A percentile compares a stretch with the other conserved stretches of the same genome.
phyloP scores from a whole-genome alignment of 345 rosid genomes.

The Hibiscus tridactylites region DNA sequence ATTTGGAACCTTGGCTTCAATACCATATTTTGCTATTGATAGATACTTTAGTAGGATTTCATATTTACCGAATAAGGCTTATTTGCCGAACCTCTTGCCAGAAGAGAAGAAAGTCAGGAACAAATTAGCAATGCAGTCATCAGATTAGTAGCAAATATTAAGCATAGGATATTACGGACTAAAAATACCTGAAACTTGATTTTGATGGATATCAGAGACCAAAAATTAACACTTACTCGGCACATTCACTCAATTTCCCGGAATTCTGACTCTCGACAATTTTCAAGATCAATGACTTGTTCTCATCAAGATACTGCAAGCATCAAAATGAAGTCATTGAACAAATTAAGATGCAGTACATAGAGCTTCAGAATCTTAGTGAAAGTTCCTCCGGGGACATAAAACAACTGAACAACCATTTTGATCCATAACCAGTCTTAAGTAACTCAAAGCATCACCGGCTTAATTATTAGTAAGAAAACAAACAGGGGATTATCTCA shows the following conservation, averaged over 20 bases:
- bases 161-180: neutral
- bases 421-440: neutral
- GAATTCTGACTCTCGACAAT: slow-evolving; percentile 98
- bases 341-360: neutral
- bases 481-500: neutral
- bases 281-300: slow-evolving; percentile 98
- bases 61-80: neutral
- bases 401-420: neutral
- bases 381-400: neutral
- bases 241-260: slow-evolving; percentile 87
- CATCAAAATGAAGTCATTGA: slow-evolving; percentile 3
- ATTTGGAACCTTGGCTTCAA: too few relatives aligned
- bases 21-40: neutral
- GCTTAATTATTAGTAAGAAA: neutral
- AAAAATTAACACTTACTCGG: slow-evolving; percentile 57
- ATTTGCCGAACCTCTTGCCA: neutral
- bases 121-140: neutral
- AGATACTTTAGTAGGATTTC: neutral
- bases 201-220: neutral
- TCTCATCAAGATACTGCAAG: slow-evolving; percentile 92
- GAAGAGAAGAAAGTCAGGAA: neutral
- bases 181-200: neutral
- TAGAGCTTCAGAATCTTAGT: neutral
- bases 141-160: too few relatives aligned
- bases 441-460: neutral